Evolutionary conservation across 2,329 filamentous ascomycete species (phyloP), one percentile per base, ranked within the genome.

Genomic region (Monilinia aucupariae): DNA sequence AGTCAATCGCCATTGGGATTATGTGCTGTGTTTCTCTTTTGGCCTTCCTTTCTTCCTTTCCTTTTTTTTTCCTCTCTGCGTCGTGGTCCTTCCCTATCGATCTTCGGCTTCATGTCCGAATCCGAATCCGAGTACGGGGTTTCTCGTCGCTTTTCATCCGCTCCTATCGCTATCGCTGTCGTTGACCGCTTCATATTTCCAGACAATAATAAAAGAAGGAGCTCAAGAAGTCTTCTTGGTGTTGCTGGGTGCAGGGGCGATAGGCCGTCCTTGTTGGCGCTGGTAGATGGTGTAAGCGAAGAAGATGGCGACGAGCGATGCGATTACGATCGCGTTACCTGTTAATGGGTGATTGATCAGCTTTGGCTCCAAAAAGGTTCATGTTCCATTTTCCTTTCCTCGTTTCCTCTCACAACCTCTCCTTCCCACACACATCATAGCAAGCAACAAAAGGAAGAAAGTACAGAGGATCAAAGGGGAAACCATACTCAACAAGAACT

Each of bases 301-400:
- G 43, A 69, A 58, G 0, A 63, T 66, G 2, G 61, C 69, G 27
- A 67, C 30, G 2, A 70, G 27, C 0, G 59, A 67, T 20, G 66
- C 69, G 50, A 73, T 68, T 17, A 72, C 66, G 0, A 73, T 30
- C 41, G 72, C 69, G 48, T 73, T 73, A 62, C 68, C 71, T 69
- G 20, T 65, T 51, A n/a, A 34, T 30, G 3, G 39, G n/a, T 43
- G 6, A 9, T 64, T 51, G 6, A 9, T 64, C 49, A 49, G 41
- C 54, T 37, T 10, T 20, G 2, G 34, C 54, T 39, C 56, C 13
- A 2, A 22, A 32, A 1, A 0, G n/a, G n/a, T n/a, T n/a, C n/a
- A 1, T 45, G 41, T 5, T n/a, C 43, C 6, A 10, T 15, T 22
- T 32, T 1, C 3, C 20, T 30, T 64, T 34, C 13, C 9, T 32